Percentiles rank a stretch among this genome's conserved stretches.
These are phyloP conservation scores for Massarina eburnea DNA, from an alignment of 2,329 filamentous ascomycete species.

Conservation along the genomic window DNA sequence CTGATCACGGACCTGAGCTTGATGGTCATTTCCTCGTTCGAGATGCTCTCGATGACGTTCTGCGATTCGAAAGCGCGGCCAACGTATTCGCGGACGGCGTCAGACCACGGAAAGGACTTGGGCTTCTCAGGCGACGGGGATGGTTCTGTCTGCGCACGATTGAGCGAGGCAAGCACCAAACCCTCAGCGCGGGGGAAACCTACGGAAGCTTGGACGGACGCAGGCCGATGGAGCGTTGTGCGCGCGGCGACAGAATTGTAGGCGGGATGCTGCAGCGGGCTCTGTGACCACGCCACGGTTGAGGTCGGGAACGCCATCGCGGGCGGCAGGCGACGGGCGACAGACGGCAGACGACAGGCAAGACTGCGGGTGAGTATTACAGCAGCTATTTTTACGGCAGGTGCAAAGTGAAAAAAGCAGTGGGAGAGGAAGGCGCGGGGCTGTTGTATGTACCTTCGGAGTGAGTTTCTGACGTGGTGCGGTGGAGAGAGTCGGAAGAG, in stretches of 20 bases:
- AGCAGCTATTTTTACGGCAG: neutral
- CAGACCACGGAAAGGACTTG: conserved; percentile 79
- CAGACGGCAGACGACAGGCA: conserved; percentile 6
- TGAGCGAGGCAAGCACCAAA: conserved; percentile 14
- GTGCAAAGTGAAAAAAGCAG: neutral
- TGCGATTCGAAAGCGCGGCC: conserved; percentile 80
- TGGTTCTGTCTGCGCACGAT: conserved; percentile 17
- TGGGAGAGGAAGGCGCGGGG: neutral
- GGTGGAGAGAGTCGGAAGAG: neutral
- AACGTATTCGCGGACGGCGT: conserved; percentile 83
- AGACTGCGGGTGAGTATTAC: conserved; percentile 20
- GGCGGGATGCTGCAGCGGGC: conserved; percentile 38
- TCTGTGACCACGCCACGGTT: conserved; percentile 29
- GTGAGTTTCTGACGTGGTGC: neutral
- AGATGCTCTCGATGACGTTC: conserved; percentile 54
- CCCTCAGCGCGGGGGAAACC: conserved; percentile 7
- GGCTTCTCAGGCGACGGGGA: conserved; percentile 37
- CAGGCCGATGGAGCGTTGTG: conserved; percentile 33
- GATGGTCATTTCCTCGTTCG: conserved; percentile 70
- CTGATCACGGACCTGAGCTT: conserved; percentile 87
- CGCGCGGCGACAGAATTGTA: conserved; percentile 52
- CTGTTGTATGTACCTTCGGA: neutral
- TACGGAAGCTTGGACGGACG: conserved; percentile 24
- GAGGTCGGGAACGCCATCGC: conserved; percentile 34
- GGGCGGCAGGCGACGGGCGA: neutral